Evolutionary conservation across 495 filamentous ascomycete genomes (phyloP), one percentile per base, ranked within the genome.

Genomic region (Penicillium robsamsonii): DNA sequence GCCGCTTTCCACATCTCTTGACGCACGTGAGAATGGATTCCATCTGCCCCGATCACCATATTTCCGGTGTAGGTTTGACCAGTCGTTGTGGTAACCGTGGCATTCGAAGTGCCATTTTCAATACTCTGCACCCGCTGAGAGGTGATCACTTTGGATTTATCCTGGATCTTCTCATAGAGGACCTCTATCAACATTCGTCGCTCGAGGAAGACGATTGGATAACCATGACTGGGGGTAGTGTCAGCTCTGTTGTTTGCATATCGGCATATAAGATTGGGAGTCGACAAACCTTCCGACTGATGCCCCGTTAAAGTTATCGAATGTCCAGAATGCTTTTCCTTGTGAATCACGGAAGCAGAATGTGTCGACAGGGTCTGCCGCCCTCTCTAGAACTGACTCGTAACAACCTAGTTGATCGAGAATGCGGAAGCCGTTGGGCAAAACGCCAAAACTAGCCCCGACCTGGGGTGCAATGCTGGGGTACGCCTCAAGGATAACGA

Each of bases 41-140:
- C 82, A 53, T 84, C 82, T n/a, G 73, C 72, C 0, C 79, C 81
- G n/a, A 81, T 62, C 5, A 84, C 51, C n/a, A 82, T 57, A 50
- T 76, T 68, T 0, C 79, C 81, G 1, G 56, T 50, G 41, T 69
- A 75, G 0, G 53, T 37, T 0, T 59, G 62, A 0, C 81, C 79
- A 54, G 75, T 70, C 0, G 48, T 29, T 6, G 71, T 71, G 5
- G 48, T 56, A 10, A 76, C 74, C 2, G 22, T 57, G 6, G 73
- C 75, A 24, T 57, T 38, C 20, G 61, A 35, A 7, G 53, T 48
- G 6, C 25, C 29, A n/a, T 67, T 48, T 6, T 59, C 51, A 15
- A 81, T 59, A 7, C 46, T 59, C 0, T 43, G 51, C 4, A 78
- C 71, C 43, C 67, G 61, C 58, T 76, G 71, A 18, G 59, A 62